Evolutionary conservation across 2,329 filamentous ascomycete genomes (phyloP).

Genomic region (Trichoderma koningiopsis): DNA sequence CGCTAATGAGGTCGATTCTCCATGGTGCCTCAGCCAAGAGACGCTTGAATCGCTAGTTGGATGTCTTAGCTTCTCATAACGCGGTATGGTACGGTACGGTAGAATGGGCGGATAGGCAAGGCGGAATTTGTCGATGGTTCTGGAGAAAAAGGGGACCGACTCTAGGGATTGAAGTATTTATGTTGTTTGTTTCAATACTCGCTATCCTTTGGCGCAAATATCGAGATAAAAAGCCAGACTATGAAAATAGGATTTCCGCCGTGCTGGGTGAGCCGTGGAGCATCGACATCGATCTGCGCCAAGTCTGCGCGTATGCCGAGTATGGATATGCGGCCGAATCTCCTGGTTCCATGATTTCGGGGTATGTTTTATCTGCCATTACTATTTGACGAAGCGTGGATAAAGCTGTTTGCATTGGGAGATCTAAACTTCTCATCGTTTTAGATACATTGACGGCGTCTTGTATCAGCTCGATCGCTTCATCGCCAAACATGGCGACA

Average conservation of each 20-base stretch:
- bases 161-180: neutral
- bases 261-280: slow-evolving; percentile 53
- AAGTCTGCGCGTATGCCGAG: slow-evolving; percentile 51
- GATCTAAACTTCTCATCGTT: neutral
- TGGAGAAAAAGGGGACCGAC: neutral
- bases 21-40: slow-evolving; percentile 1
- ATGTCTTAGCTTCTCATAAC: neutral
- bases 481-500: slow-evolving; percentile 40
- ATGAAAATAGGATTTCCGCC: slow-evolving; percentile 48
- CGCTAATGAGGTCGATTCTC: neutral
- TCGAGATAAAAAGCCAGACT: slow-evolving; percentile 38
- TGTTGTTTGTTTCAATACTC: neutral
- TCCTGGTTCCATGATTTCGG: slow-evolving; percentile 48
- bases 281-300: slow-evolving; percentile 50
- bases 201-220: neutral
- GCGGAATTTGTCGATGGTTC: neutral
- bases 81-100: neutral
- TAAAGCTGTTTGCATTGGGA: neutral
- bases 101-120: neutral
- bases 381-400: too few relatives aligned
- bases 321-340: slow-evolving; percentile 46
- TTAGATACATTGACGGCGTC: slow-evolving; percentile 49
- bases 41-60: neutral
- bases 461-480: slow-evolving; percentile 46
- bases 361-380: slow-evolving; percentile 37